phyloP scores from a whole-genome alignment of 176 grass and related monocot genomes.

The Poa pratensis region DNA sequence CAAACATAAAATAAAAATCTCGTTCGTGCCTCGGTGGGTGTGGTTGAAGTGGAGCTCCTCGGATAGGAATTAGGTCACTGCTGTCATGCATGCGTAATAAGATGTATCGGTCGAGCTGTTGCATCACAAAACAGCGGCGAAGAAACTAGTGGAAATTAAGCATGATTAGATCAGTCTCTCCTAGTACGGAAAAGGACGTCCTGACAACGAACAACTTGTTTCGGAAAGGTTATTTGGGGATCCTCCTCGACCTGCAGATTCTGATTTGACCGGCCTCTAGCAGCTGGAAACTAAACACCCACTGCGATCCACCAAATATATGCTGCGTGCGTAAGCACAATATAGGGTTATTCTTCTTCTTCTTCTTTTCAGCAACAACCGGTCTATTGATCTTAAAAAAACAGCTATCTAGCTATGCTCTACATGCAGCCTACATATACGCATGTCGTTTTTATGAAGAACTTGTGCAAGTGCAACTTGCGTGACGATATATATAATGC shows the following conservation, averaged over 20 bases:
- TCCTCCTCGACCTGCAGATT: conserved; percentile 21
- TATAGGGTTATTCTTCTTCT: background rate
- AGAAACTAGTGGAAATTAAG: conserved; percentile 1
- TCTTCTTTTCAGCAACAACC: conserved; percentile 3
- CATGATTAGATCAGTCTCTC: conserved; percentile 13
- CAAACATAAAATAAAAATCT: background rate
- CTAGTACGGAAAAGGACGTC: conserved; percentile 26
- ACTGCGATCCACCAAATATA: conserved; percentile 4
- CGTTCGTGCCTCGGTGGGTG: background rate
- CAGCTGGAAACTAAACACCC: background rate
- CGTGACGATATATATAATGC: background rate
- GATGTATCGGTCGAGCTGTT: background rate
- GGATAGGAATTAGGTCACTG: conserved; percentile 8
- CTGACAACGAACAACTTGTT: conserved; percentile 22
- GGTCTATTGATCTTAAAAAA: background rate
- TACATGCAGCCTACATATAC: background rate
- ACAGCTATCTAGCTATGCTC: background rate
- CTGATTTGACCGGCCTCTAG: background rate
- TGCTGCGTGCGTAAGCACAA: background rate
- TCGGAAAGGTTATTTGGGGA: background rate
- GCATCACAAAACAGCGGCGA: background rate
- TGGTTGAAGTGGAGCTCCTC: conserved; percentile 25
- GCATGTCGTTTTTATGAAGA: background rate
- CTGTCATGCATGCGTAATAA: conserved; percentile 19
- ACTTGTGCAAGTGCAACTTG: background rate